phyloP scores from a whole-genome alignment of 768 basidiomycete species.

The Boletellus sp. region DNA sequence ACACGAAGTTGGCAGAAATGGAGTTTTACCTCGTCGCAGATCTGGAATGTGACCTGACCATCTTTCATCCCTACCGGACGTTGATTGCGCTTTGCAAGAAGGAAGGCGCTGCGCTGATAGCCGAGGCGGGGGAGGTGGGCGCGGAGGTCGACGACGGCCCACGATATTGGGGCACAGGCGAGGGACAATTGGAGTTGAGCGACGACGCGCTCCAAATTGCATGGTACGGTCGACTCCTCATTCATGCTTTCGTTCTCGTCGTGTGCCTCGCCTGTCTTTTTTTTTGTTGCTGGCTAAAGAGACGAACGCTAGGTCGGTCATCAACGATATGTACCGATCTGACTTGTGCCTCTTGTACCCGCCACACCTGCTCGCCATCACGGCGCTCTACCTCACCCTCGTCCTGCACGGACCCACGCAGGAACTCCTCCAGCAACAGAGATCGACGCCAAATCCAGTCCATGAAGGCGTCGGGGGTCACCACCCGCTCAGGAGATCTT shows the following conservation, averaged over 20 bases:
- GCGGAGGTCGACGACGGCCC: conserved; percentile 52
- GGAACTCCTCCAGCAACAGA: conserved; percentile 39
- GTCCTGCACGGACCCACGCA: conserved; percentile 64
- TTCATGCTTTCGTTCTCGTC: background rate
- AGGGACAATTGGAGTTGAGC: conserved; percentile 74
- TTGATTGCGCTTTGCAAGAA: conserved; percentile 73
- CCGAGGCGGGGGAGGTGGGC: conserved; percentile 56
- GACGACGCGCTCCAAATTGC: conserved; percentile 80
- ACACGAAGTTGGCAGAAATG: conserved; percentile 95
- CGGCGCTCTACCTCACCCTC: conserved; percentile 86
- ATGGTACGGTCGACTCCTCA: no score
- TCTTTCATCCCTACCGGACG: conserved; percentile 95
- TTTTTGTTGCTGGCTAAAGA: no score
- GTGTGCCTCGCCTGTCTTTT: background rate
- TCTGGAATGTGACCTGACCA: conserved; percentile 87
- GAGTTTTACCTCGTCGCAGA: conserved; percentile 98
- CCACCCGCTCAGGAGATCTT: conserved; percentile 51
- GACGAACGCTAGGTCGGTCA: conserved; percentile 76
- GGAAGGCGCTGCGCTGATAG: conserved; percentile 36
- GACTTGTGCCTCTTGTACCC: conserved; percentile 93
- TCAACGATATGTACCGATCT: conserved; percentile 95
- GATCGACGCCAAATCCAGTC: conserved; percentile 28
- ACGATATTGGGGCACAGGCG: conserved; percentile 77
- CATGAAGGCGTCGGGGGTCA: background rate
- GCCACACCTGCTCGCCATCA: conserved; percentile 90